Percentiles rank a stretch among this genome's conserved stretches.
Evolutionary conservation across 495 filamentous ascomycete genomes (phyloP).

Genomic region (Glonium stellatum): DNA sequence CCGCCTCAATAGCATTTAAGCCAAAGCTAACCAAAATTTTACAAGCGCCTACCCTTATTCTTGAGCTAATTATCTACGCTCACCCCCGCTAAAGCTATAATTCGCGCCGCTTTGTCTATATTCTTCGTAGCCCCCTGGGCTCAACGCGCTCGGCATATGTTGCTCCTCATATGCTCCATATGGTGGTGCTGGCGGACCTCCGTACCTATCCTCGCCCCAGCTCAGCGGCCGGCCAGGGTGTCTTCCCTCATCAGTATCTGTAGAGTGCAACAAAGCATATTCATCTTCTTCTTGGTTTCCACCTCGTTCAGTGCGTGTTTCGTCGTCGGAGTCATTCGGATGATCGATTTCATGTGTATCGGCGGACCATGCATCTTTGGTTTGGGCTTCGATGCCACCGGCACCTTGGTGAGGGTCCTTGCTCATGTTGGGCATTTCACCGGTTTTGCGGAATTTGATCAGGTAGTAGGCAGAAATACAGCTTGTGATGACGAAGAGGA

Average conservation of each 20-base stretch:
- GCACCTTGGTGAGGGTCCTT: conserved; percentile 36
- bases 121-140: conserved; percentile 31
- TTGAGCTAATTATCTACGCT: not conserved
- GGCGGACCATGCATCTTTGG: conserved; percentile 33
- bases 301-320: conserved; percentile 24
- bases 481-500: conserved; percentile 66
- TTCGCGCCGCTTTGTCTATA: conserved; percentile 19
- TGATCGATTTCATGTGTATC: conserved; percentile 31
- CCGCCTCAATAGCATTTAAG: too few relatives aligned
- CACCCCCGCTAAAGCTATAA: conserved; percentile 25
- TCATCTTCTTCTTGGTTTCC: conserved; percentile 30
- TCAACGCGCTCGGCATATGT: conserved; percentile 21
- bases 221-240: conserved; percentile 34
- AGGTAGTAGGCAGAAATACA: conserved; percentile 71
- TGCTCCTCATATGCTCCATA: conserved; percentile 20
- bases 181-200: conserved; percentile 6
- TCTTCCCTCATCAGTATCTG: conserved; percentile 24
- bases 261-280: conserved; percentile 26
- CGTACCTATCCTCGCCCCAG: conserved; percentile 27
- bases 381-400: conserved; percentile 11
- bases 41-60: too few relatives aligned
- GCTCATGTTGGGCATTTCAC: conserved; percentile 62
- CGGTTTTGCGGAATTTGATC: conserved; percentile 70
- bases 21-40: too few relatives aligned
- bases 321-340: conserved; percentile 11